A percentile compares a stretch with the other conserved stretches of the same genome.
These are phyloP conservation scores for Cladobotryum protrusum DNA, from an alignment of 2,329 filamentous ascomycete species.

Conservation along the genomic window DNA sequence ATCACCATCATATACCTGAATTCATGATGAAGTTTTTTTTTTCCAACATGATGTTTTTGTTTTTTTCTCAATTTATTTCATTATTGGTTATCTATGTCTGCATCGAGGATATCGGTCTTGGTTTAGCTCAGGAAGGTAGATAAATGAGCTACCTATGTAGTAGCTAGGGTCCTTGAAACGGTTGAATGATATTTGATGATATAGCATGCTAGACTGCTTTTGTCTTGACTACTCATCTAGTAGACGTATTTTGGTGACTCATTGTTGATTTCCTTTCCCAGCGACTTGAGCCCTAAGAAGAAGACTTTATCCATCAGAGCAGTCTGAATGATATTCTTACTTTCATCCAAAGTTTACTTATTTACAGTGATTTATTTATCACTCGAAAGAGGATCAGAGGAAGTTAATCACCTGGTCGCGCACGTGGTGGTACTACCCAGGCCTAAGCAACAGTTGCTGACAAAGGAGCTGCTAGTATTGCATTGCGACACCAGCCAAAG, in stretches of 20 bases:
- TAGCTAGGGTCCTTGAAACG: background rate
- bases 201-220: background rate
- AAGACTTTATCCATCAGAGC: too few species aligned
- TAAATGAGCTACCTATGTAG: background rate
- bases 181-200: background rate
- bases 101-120: background rate
- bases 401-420: background rate
- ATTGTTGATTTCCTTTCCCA: too few species aligned
- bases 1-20: constrained; percentile 30
- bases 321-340: too few species aligned
- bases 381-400: background rate
- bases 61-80: constrained; percentile 9
- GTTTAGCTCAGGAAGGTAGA: background rate
- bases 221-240: too few species aligned
- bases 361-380: too few species aligned
- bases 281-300: too few species aligned
- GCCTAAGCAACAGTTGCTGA: too few species aligned
- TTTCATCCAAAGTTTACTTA: too few species aligned
- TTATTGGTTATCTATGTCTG: constrained; percentile 1
- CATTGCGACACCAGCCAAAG: background rate
- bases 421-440: background rate
- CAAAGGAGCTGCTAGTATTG: background rate
- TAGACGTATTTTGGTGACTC: too few species aligned
- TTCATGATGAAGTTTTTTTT: constrained; percentile 21
- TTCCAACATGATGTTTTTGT: constrained; percentile 9